Base-by-base conservation (phyloP, 768 basidiomycete species). In the Macrolepiota fuliginosa region DNA sequence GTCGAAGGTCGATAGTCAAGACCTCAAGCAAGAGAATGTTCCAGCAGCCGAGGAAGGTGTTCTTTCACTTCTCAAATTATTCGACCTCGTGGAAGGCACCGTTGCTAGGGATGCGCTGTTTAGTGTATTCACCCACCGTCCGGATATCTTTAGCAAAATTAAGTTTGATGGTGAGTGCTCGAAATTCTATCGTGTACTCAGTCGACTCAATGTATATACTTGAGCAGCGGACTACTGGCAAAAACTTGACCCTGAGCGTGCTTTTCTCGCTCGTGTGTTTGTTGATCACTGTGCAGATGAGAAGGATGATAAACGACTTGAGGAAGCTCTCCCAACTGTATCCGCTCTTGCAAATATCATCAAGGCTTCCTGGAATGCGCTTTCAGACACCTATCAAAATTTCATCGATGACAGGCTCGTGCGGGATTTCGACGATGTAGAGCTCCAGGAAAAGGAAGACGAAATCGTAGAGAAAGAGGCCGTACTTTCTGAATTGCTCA, bases 221-320 rank as follows among this genome's bases (percentile, higher is more conserved):
- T 37, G 58, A 7, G 15, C 52, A 94, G 96, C 89, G 29, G 69
- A 71, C 0, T 98, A 83, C 71, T 98, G 94, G 91, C 70, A 71
- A 0, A 64, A 75, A 0, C 72, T 96, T 19, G 88, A 86, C 0
- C 86, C 92, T 0, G 91, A 93, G 68, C 86, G 81, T 46, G 87
- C 89, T 0, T 91, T 96, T 69, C 81, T 98, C 17, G 89, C 85
- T 0, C 87, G 95, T 5, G 89, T 92, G 10, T 96, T 90, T 70
- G 86, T 90, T 3, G 88, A 94, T 35, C 84, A 92, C 69, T 95
- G 92, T 67, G 79, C 81, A 13, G 76, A 75, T 17, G 84, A 77
- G 1, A 80, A 87, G 49, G 83, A 91, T 54, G 80, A 86, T 6
- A 73, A 74, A 2, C 83, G 86, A 36, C 76, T 96, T 2, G 90